A percentile compares a stretch with the other conserved stretches of the same genome.
Conservation (phyloP, 768 basidiomycete species). For the Hericium rajendrae region DNA sequence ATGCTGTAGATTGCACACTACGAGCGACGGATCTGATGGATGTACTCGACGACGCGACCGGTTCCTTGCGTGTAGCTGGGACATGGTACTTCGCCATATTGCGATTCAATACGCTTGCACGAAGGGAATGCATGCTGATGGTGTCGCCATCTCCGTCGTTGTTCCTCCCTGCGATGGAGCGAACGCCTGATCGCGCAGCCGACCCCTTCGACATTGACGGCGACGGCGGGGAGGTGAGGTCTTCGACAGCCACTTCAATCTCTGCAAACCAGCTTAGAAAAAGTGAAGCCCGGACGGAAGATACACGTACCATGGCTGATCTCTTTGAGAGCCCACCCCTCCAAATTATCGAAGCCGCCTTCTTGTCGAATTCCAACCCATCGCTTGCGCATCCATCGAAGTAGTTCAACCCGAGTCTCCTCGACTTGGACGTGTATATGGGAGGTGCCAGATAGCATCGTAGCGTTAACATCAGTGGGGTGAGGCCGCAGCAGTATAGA, state of each 20-base stretch:
- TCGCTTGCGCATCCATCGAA: constrained; percentile 66
- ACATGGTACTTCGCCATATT: constrained; percentile 18
- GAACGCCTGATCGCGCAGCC: constrained; percentile 14
- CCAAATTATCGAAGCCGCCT: constrained; percentile 75
- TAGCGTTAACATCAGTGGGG: constrained; percentile 42
- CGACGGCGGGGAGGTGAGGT: constrained; percentile 41
- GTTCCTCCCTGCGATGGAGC: constrained; percentile 10
- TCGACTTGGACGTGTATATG: constrained; percentile 67
- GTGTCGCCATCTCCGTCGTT: constrained; percentile 29
- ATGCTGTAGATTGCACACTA: constrained; percentile 28
- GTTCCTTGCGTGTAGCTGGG: constrained; percentile 20
- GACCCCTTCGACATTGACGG: constrained; percentile 13
- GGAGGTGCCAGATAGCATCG: constrained; percentile 63
- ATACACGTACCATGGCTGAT: constrained; percentile 60
- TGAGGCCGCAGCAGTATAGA: constrained; percentile 63
- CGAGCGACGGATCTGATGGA: constrained; percentile 40
- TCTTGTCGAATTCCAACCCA: constrained; percentile 70
- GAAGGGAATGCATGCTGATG: constrained; percentile 36
- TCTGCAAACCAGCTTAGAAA: constrained; percentile 32
- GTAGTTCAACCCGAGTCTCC: constrained; percentile 52
- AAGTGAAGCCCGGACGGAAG: not conserved
- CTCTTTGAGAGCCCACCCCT: constrained; percentile 83
- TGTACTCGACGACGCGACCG: constrained; percentile 21
- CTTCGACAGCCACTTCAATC: constrained; percentile 71
- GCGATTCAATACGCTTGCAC: constrained; percentile 32